Percentiles rank a stretch among this genome's conserved stretches.
Evolutionary conservation across 73 alveolate genomes (phyloP).

Genomic region (Paramecium primaurelia): DNA sequence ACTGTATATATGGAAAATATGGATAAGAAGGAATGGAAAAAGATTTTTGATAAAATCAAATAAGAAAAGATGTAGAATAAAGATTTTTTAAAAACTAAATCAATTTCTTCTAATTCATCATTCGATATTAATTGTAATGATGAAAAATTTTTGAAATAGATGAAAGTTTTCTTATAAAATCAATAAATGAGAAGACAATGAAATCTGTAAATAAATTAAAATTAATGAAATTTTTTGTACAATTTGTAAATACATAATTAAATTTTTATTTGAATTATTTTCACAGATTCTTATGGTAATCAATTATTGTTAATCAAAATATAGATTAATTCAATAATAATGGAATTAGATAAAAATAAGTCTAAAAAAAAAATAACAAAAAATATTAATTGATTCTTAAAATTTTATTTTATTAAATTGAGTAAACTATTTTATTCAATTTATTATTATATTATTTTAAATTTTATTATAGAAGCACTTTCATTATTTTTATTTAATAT

Average conservation of each 20-base stretch:
- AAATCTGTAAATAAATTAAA: background rate
- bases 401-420: too few species aligned
- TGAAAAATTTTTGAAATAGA: background rate
- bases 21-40: background rate
- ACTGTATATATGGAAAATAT: background rate
- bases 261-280: background rate
- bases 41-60: background rate
- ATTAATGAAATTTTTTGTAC: background rate
- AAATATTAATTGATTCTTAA: too few species aligned
- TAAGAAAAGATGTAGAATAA: background rate
- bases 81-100: background rate
- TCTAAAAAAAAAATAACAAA: too few species aligned
- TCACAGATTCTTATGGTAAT: background rate
- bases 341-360: too few species aligned
- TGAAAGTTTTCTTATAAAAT: background rate
- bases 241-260: background rate
- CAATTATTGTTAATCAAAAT: background rate
- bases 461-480: too few species aligned
- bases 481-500: background rate
- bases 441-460: too few species aligned
- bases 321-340: too few species aligned
- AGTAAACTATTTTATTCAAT: too few species aligned
- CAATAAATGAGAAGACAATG: background rate
- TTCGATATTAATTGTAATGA: background rate
- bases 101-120: background rate